Base-by-base conservation (phyloP, 2,329 filamentous ascomycete species). In the Talaromyces sp. region DNA sequence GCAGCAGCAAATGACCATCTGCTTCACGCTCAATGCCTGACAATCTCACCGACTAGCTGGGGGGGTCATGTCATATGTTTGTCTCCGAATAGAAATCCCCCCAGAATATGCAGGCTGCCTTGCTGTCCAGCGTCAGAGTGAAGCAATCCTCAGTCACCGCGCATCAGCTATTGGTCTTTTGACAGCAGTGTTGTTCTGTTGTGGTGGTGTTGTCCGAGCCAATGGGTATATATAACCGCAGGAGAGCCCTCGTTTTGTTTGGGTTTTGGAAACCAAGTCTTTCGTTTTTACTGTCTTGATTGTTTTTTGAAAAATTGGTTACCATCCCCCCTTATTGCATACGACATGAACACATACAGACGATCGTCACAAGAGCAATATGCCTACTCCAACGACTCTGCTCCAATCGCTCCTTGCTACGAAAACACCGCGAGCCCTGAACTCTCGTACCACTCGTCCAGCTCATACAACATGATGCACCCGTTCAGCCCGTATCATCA, bases 311-410 rank as follows among this genome's bases (percentile, higher is more conserved):
- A 23, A 12, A 47, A 10, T 10, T 4, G 4, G 4, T 27, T 12
- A 23, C 6, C n/a, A 59, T 16, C 40, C 14, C 31, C 55, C 44
- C 5, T 6, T 36, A 56, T 33, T 33, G n/a, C 52, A 23, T 51
- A 47, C 64, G 65, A 61, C 66, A 78, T 79, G 76, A 76, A 72
- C 67, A 73, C 70, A 53, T 78, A 75, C 69, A 70, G 72, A 66
- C 75, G 75, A 65, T 67, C 65, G 64, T 72, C 69, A 65, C 73
- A 77, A 58, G 73, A 73, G 42, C 70, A 71, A 18, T 59, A 59
- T 33, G 47, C 54, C 10, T 34, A 59, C 33, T 44, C 57, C 30
- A 59, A 47, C 33, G 61, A 59, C 55, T 18, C 61, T 14, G 44
- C 56, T n/a, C 66, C 71, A 31, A 64, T 74, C 36, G 70, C 73